Evolutionary conservation across 1,284 basidiomycete genomes (phyloP).

Genomic region (Ceratobasidium sp.): DNA sequence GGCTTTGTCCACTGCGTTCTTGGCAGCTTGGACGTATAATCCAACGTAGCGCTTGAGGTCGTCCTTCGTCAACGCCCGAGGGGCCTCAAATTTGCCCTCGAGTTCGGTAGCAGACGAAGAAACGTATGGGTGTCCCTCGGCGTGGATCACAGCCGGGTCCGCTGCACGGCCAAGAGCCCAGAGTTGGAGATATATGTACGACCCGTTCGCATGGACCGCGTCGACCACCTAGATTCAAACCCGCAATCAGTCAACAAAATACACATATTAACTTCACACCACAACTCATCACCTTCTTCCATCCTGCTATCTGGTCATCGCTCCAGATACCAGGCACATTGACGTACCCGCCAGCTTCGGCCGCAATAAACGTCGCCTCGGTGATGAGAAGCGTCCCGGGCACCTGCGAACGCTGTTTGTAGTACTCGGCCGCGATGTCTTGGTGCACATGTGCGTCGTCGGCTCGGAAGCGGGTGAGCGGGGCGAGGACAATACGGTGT

Average conservation of each 20-base stretch:
- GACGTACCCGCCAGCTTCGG: conserved; percentile 41
- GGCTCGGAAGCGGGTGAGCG: conserved; percentile 59
- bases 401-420: conserved; percentile 50
- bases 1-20: conserved; percentile 56
- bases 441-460: conserved; percentile 51
- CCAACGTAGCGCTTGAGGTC: conserved; percentile 53
- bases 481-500: conserved; percentile 63
- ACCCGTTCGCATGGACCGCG: conserved; percentile 56
- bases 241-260: background rate
- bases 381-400: conserved; percentile 52
- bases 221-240: conserved; percentile 49
- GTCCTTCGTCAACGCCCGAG: conserved; percentile 49
- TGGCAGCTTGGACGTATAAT: conserved; percentile 56
- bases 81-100: conserved; percentile 7
- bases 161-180: conserved; percentile 52
- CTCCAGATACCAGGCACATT: conserved; percentile 51
- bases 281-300: conserved; percentile 49
- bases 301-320: conserved; percentile 50
- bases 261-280: background rate
- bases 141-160: conserved; percentile 47
- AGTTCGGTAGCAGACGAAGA: conserved; percentile 51
- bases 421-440: conserved; percentile 51
- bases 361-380: conserved; percentile 52
- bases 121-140: conserved; percentile 50
- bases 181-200: conserved; percentile 55